Conservation (phyloP, 2,329 filamentous ascomycete species). For the Colletotrichum limetticola region DNA sequence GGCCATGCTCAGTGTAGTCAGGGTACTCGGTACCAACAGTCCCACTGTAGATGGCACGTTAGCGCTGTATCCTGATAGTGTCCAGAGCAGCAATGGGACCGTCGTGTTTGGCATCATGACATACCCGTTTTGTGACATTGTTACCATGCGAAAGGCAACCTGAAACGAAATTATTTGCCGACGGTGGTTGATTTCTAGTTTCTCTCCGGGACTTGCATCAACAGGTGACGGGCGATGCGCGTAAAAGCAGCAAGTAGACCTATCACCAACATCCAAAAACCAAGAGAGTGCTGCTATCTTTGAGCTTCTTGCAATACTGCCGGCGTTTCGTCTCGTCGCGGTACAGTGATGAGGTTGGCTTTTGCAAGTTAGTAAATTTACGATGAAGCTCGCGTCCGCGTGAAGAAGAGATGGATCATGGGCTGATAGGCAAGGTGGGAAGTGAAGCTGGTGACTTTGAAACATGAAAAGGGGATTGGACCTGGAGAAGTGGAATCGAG, state of each 20-base stretch:
- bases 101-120: constrained; percentile 3
- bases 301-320: background rate
- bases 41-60: constrained; percentile 16
- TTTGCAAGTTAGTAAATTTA: background rate
- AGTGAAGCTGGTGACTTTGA: constrained; percentile 14
- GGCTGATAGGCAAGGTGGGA: background rate
- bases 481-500: constrained; percentile 15
- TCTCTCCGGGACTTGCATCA: background rate
- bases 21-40: constrained; percentile 9
- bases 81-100: background rate
- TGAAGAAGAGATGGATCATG: background rate
- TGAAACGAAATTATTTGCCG: no score
- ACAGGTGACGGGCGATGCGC: background rate
- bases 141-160: constrained; percentile 37
- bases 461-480: constrained; percentile 17
- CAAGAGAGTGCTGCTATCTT: background rate
- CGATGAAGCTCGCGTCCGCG: background rate
- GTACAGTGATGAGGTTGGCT: background rate
- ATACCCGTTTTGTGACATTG: constrained; percentile 47
- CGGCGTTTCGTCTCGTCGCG: background rate
- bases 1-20: constrained; percentile 71
- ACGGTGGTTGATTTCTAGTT: background rate
- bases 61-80: background rate
- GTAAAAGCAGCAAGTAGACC: background rate
- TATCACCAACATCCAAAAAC: background rate